Evolutionary conservation across 2,329 filamentous ascomycete genomes (phyloP).

Genomic region (Pseudohalonectria lignicola): DNA sequence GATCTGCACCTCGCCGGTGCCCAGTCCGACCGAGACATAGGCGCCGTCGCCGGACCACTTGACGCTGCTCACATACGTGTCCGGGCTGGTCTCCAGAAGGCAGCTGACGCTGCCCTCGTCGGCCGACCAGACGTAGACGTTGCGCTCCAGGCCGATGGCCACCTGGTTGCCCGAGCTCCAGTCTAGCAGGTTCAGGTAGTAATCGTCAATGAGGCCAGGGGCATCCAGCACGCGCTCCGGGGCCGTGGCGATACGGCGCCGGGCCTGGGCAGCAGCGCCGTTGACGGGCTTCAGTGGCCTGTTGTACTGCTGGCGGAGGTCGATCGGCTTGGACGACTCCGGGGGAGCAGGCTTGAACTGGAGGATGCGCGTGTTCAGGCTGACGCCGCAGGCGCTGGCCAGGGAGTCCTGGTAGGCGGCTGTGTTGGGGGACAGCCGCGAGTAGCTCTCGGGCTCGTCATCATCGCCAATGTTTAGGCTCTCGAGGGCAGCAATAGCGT

Average conservation of each 20-base stretch:
- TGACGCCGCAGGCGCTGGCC: constrained; percentile 50
- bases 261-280: constrained; percentile 70
- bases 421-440: constrained; percentile 74
- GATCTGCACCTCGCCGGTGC: constrained; percentile 94
- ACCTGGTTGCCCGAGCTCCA: constrained; percentile 98
- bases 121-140: constrained; percentile 97
- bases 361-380: constrained; percentile 86
- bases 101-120: constrained; percentile 84
- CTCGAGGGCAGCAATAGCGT: constrained; percentile 70
- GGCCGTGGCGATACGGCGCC: constrained; percentile 84
- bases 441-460: constrained; percentile 55
- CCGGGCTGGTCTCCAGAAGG: constrained; percentile 74
- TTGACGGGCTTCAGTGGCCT: constrained; percentile 74
- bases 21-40: constrained; percentile 90
- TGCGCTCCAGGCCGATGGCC: constrained; percentile 92
- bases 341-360: constrained; percentile 98
- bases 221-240: constrained; percentile 95
- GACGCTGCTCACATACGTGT: constrained; percentile 95
- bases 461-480: constrained; percentile 64
- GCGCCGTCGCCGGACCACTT: constrained; percentile 98
- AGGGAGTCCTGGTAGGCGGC: constrained; percentile 27
- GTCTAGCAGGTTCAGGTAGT: constrained; percentile 97
- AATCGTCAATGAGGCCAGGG: constrained; percentile 92
- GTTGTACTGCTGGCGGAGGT: constrained; percentile 96
- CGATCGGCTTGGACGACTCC: constrained; percentile 96